A percentile compares a stretch with the other conserved stretches of the same genome.
Evolutionary conservation across 768 basidiomycete species (phyloP).

Genomic region (Thelephora ganbajun): DNA sequence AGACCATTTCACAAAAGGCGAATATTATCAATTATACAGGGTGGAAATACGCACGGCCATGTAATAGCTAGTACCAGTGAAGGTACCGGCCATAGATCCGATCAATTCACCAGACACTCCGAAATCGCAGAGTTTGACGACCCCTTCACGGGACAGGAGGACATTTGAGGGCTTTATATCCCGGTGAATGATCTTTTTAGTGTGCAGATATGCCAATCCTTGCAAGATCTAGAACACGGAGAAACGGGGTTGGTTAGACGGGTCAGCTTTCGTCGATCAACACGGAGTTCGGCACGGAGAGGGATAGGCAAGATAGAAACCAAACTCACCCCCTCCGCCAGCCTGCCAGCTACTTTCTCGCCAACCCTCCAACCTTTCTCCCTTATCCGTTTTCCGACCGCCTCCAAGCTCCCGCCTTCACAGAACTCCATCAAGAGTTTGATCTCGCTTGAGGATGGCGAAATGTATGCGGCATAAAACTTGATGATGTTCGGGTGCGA

Average conservation of each 20-base stretch:
- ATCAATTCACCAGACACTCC: conserved; percentile 95
- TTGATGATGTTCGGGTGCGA: conserved; percentile 77
- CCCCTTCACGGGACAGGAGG: conserved; percentile 75
- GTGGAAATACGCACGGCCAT: conserved; percentile 72
- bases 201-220: conserved; percentile 89
- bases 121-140: conserved; percentile 90
- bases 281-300: conserved; percentile 2
- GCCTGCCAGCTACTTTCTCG: conserved; percentile 79
- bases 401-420: conserved; percentile 83
- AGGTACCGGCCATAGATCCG: conserved; percentile 83
- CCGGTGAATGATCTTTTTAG: conserved; percentile 85
- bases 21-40: conserved; percentile 1
- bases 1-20: too few species aligned
- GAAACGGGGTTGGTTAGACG: conserved; percentile 6
- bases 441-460: conserved; percentile 78
- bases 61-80: conserved; percentile 95
- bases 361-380: conserved; percentile 67
- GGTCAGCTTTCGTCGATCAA: background rate
- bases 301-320: conserved; percentile 4
- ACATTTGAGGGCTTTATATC: conserved; percentile 94
- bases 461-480: conserved; percentile 89
- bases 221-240: conserved; percentile 48
- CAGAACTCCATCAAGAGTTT: conserved; percentile 90
- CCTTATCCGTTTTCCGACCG: conserved; percentile 74
- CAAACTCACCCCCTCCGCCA: conserved; percentile 77